Conservation (phyloP, 2,329 filamentous ascomycete species). For the Aspergillus fumigatus region DNA sequence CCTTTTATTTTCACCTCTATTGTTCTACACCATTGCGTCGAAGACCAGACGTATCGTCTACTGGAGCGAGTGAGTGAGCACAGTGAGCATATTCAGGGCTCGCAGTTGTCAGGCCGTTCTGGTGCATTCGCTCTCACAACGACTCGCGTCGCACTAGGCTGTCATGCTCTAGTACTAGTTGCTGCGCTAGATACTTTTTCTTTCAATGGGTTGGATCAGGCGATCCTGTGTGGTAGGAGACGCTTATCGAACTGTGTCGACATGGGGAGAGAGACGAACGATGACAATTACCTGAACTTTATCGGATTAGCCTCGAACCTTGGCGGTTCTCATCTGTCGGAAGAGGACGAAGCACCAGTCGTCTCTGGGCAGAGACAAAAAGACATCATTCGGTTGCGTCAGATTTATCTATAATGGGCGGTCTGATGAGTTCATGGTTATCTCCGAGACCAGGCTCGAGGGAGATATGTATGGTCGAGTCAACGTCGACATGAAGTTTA, state of each 20-base stretch:
- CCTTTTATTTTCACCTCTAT: constrained; percentile 13
- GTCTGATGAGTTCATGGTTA: constrained; percentile 6
- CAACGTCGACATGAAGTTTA: constrained; percentile 19
- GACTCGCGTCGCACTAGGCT: constrained; percentile 1
- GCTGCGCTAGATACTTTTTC: constrained; percentile 1
- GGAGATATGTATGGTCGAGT: constrained; percentile 14
- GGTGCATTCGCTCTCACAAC: neutral
- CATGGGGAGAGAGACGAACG: neutral
- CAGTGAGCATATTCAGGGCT: neutral
- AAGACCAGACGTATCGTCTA: neutral
- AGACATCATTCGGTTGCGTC: constrained; percentile 5
- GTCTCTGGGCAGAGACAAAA: constrained; percentile 8
- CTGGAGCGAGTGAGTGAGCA: neutral
- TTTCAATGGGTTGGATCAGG: constrained; percentile 6
- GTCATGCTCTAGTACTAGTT: constrained; percentile 9
- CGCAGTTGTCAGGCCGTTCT: neutral
- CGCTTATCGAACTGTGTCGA: neutral
- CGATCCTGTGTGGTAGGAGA: constrained; percentile 6
- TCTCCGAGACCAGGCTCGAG: constrained; percentile 10
- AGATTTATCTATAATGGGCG: constrained; percentile 8
- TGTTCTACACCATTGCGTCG: neutral
- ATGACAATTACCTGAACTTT: constrained; percentile 8
- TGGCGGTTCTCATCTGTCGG: constrained; percentile 9
- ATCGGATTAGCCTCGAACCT: constrained; percentile 8
- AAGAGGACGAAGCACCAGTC: constrained; percentile 8